Percentiles rank a stretch among this genome's conserved stretches.
Evolutionary conservation across 2,329 filamentous ascomycete genomes (phyloP).

Genomic region (Trichoderma afroharzianum): DNA sequence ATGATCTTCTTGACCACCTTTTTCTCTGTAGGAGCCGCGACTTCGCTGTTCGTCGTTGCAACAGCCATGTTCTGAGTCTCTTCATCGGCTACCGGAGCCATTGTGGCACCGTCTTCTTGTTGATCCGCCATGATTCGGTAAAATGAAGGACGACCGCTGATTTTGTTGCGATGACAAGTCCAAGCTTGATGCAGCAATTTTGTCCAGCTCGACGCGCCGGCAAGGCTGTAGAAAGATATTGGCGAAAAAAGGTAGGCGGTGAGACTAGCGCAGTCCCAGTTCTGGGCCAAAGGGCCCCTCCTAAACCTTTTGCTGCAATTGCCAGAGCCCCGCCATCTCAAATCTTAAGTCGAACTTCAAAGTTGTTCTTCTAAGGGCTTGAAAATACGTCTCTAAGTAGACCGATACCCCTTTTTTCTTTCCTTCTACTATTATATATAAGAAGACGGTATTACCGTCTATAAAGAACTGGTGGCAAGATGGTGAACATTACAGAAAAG

Average conservation of each 20-base stretch:
- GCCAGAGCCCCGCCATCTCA: conserved; percentile 10
- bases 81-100: conserved; percentile 26
- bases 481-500: conserved; percentile 99
- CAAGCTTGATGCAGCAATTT: background rate
- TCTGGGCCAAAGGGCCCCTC: background rate
- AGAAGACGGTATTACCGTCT: conserved; percentile 30
- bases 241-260: conserved; percentile 30
- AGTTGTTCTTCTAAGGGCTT: background rate
- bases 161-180: background rate
- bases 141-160: background rate
- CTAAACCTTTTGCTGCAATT: background rate
- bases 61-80: conserved; percentile 33
- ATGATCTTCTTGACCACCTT: conserved; percentile 81
- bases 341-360: background rate
- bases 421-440: background rate
- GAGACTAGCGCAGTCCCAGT: conserved; percentile 15
- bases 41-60: conserved; percentile 40
- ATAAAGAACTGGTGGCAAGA: conserved; percentile 46
- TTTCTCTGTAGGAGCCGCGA: conserved; percentile 49
- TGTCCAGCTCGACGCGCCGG: conserved; percentile 17
- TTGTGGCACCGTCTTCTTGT: conserved; percentile 25
- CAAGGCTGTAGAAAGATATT: conserved; percentile 23
- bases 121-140: conserved; percentile 32
- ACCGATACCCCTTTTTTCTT: background rate
- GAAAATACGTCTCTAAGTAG: background rate